Evolutionary conservation across 106 monocot genomes (phyloP).

Genomic region (Alisma plantagoaquatica): DNA sequence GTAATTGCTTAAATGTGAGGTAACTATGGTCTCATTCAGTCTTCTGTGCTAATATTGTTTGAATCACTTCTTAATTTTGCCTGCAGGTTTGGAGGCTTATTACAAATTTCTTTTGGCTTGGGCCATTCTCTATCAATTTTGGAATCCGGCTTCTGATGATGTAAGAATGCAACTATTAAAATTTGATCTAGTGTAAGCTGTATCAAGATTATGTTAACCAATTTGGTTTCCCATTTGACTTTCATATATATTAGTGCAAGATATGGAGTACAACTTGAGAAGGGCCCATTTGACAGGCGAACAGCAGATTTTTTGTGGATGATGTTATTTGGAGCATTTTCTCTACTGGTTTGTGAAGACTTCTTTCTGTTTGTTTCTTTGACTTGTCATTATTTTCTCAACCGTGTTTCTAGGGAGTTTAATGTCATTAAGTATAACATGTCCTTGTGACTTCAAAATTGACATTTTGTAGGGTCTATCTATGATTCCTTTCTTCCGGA

Average conservation of each 20-base stretch:
- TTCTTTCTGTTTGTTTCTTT: slow-evolving; percentile 1
- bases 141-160: slow-evolving; percentile 96
- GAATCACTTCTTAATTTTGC: too few relatives aligned
- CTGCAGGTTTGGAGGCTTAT: slow-evolving; percentile 75
- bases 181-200: too few relatives aligned
- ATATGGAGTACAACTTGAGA: slow-evolving; percentile 92
- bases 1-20: too few relatives aligned
- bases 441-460: too few relatives aligned
- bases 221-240: too few relatives aligned
- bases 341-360: slow-evolving; percentile 72
- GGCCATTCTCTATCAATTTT: slow-evolving; percentile 92
- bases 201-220: too few relatives aligned
- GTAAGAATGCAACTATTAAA: too few relatives aligned
- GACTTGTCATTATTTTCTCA: neutral
- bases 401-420: neutral
- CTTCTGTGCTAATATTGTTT: too few relatives aligned
- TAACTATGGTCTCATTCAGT: too few relatives aligned
- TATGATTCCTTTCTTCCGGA: slow-evolving; percentile 31
- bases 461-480: slow-evolving; percentile 62
- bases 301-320: slow-evolving; percentile 95
- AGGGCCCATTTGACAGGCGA: slow-evolving; percentile 63
- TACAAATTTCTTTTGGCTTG: slow-evolving; percentile 87
- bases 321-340: slow-evolving; percentile 83
- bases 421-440: too few relatives aligned
- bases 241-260: too few relatives aligned